Conservation (phyloP, 148 eudicot species). For the Heliamphora exappendiculata region DNA sequence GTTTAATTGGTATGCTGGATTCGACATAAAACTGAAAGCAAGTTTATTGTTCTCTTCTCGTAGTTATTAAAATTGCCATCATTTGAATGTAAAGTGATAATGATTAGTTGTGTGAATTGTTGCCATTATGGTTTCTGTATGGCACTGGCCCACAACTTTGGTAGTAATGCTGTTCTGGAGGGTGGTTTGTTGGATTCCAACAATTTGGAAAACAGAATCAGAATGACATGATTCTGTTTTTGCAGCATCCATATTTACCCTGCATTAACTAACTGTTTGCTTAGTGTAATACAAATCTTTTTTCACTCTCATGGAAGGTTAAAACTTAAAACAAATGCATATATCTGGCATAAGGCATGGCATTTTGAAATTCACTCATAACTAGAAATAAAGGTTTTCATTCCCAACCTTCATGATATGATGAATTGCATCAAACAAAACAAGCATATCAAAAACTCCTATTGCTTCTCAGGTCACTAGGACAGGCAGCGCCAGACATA, state of each 20-base stretch:
- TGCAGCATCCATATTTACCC: background rate
- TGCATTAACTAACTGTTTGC: background rate
- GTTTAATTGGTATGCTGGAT: background rate
- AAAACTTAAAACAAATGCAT: background rate
- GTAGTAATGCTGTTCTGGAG: background rate
- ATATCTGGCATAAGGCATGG: background rate
- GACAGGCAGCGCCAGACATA: slow-evolving; percentile 95
- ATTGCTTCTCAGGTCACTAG: slow-evolving; percentile 62
- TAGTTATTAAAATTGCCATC: background rate
- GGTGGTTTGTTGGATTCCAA: background rate
- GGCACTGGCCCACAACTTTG: background rate
- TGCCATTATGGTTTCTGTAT: no score
- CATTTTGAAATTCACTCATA: background rate
- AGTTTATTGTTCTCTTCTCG: background rate
- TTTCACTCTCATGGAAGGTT: background rate
- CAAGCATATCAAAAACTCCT: background rate
- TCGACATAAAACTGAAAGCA: background rate
- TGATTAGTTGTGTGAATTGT: background rate
- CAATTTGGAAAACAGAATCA: no score
- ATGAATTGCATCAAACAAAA: background rate
- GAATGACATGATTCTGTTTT: background rate
- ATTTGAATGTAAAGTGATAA: background rate
- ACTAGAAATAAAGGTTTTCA: background rate
- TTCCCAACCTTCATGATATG: background rate
- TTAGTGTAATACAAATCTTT: background rate